Conservation (phyloP, 495 filamentous ascomycete species). For the Penicillium bialowiezense region DNA sequence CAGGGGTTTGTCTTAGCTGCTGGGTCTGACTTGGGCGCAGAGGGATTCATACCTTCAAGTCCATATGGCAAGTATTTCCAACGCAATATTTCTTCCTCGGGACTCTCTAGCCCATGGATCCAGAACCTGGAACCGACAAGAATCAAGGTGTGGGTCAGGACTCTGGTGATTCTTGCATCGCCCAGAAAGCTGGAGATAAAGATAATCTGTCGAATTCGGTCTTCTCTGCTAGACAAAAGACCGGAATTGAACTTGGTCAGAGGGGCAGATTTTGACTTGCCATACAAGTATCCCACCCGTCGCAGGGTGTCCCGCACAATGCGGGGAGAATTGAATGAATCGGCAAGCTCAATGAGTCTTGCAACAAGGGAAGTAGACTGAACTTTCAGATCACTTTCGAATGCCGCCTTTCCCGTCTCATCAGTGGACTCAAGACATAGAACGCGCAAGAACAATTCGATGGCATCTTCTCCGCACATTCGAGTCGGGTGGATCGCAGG, state of each 20-base stretch:
- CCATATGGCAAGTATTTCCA: constrained; percentile 76
- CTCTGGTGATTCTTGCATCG: constrained; percentile 21
- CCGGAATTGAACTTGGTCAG: constrained; percentile 21
- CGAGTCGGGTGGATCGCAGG: constrained; percentile 19
- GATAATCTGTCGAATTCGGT: constrained; percentile 39
- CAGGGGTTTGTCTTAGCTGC: constrained; percentile 7
- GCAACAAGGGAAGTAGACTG: constrained; percentile 31
- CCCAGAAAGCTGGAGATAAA: constrained; percentile 33
- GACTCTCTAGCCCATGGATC: constrained; percentile 36
- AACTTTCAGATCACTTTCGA: constrained; percentile 25
- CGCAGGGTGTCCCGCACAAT: constrained; percentile 18
- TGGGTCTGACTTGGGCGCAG: no score
- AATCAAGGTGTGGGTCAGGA: constrained; percentile 54
- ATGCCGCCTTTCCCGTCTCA: constrained; percentile 14
- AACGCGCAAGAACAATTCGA: constrained; percentile 38
- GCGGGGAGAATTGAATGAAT: constrained; percentile 34
- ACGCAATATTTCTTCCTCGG: constrained; percentile 33
- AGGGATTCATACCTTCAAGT: constrained; percentile 61
- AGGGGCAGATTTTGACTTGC: constrained; percentile 24
- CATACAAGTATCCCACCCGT: constrained; percentile 25
- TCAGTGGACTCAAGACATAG: constrained; percentile 28
- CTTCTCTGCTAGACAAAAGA: constrained; percentile 36
- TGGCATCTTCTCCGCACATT: constrained; percentile 30
- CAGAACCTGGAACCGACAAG: constrained; percentile 64
- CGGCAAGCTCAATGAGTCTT: constrained; percentile 35